Conservation (phyloP, 1,284 basidiomycete genomes). For the Afroboletus lepidellus region DNA sequence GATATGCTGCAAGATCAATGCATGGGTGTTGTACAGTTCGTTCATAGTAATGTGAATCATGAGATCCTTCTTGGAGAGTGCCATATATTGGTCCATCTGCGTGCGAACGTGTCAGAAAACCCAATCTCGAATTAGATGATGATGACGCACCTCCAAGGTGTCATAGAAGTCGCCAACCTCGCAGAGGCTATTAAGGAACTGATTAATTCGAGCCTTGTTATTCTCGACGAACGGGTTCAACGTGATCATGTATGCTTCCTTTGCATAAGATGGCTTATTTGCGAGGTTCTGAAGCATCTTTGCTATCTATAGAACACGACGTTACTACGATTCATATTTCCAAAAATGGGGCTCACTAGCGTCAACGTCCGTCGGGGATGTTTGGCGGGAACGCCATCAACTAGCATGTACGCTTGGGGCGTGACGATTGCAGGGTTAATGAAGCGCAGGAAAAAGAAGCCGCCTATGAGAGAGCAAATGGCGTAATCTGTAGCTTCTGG, state of each 20-base stretch:
- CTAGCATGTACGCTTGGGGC: conserved; percentile 99
- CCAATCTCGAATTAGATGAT: background rate
- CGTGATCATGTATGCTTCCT: conserved; percentile 98
- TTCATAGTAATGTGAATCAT: conserved; percentile 99
- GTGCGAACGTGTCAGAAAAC: background rate
- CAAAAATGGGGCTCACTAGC: conserved; percentile 52
- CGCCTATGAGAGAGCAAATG: conserved; percentile 97
- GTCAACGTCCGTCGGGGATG: conserved; percentile 95
- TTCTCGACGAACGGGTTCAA: conserved; percentile 98
- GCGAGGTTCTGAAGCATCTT: conserved; percentile 99
- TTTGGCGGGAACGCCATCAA: conserved; percentile 95
- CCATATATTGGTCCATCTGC: conserved; percentile 99
- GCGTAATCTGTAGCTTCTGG: conserved; percentile 97
- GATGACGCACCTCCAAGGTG: conserved; percentile 80
- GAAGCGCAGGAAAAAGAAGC: conserved; percentile 99
- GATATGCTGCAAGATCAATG: conserved; percentile 91
- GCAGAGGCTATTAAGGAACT: conserved; percentile 94
- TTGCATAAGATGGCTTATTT: conserved; percentile 97
- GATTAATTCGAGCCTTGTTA: conserved; percentile 96
- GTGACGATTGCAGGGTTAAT: conserved; percentile 99
- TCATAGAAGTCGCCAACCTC: conserved; percentile 99
- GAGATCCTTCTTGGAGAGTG: conserved; percentile 97
- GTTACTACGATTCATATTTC: conserved; percentile 1
- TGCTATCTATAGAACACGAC: conserved; percentile 67
- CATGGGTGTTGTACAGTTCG: conserved; percentile 98